Conservation (phyloP, 257 asterid genomes). For the Solanum sparsipilum region DNA sequence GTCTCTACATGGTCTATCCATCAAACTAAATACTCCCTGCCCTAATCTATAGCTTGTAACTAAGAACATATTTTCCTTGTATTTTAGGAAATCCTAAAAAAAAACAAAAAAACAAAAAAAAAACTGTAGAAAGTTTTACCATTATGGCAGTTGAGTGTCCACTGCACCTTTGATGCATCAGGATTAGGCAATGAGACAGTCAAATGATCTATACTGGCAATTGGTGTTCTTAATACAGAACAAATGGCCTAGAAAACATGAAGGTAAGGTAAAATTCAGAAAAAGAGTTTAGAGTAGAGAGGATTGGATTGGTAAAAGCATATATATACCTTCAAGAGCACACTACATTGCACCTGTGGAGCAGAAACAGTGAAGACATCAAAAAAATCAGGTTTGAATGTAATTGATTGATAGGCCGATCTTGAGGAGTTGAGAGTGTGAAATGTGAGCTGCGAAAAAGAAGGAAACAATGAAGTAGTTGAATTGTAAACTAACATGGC, state of each 20-base stretch:
- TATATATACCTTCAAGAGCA: constrained; percentile 69
- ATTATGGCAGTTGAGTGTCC: constrained; percentile 74
- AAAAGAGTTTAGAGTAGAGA: not conserved
- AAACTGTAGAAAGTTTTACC: constrained; percentile 28
- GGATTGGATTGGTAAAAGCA: not conserved
- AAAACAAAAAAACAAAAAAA: not conserved
- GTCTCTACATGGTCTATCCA: not conserved
- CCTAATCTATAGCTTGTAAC: not conserved
- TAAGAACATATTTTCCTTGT: not conserved
- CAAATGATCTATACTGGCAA: constrained; percentile 64
- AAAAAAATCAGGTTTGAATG: constrained; percentile 69
- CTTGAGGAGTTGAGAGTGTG: constrained; percentile 79
- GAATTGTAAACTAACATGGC: too few species aligned
- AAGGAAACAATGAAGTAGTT: not conserved
- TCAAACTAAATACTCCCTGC: not conserved
- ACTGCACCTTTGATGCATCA: constrained; percentile 80
- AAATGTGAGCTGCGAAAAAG: constrained; percentile 48
- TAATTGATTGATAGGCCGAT: constrained; percentile 78
- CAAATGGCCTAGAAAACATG: constrained; percentile 55
- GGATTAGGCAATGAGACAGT: constrained; percentile 48
- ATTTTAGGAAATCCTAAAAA: not conserved
- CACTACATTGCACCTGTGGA: constrained; percentile 54
- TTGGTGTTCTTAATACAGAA: constrained; percentile 81
- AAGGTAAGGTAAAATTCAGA: not conserved
- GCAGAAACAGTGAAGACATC: constrained; percentile 55